phyloP scores from a whole-genome alignment of 345 rosid species.

The Eucalyptus coolabah region DNA sequence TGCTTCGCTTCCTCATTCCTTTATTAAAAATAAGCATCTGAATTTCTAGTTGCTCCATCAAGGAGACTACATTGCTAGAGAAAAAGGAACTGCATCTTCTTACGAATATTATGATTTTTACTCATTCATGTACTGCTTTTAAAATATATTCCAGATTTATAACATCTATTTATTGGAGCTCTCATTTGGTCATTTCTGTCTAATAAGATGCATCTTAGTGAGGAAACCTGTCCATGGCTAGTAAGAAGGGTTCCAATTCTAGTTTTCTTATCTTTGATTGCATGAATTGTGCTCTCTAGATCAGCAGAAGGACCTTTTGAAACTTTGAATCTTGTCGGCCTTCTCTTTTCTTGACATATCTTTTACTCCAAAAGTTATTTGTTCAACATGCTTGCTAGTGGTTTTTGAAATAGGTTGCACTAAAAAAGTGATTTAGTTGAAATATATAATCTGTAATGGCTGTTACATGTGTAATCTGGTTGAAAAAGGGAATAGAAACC shows the following conservation, averaged over 20 bases:
- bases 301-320: neutral
- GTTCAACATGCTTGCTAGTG: neutral
- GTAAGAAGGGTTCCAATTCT: neutral
- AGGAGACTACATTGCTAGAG: too few relatives aligned
- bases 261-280: neutral
- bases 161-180: neutral
- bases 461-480: neutral
- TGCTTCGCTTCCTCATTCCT: too few relatives aligned
- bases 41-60: too few relatives aligned
- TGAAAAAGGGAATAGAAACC: neutral
- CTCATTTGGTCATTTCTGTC: neutral
- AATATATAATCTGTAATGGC: neutral
- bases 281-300: neutral
- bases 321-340: neutral
- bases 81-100: too few relatives aligned
- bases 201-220: neutral
- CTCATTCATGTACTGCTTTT: too few relatives aligned
- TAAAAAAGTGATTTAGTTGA: neutral
- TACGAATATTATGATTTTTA: too few relatives aligned
- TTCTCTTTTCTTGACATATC: neutral
- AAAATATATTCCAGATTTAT: neutral
- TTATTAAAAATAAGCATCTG: too few relatives aligned
- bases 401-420: neutral
- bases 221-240: neutral
- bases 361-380: neutral